These are phyloP conservation scores for Geoglossum glabrum DNA, from an alignment of 495 filamentous ascomycete species.

Conservation along the genomic window DNA sequence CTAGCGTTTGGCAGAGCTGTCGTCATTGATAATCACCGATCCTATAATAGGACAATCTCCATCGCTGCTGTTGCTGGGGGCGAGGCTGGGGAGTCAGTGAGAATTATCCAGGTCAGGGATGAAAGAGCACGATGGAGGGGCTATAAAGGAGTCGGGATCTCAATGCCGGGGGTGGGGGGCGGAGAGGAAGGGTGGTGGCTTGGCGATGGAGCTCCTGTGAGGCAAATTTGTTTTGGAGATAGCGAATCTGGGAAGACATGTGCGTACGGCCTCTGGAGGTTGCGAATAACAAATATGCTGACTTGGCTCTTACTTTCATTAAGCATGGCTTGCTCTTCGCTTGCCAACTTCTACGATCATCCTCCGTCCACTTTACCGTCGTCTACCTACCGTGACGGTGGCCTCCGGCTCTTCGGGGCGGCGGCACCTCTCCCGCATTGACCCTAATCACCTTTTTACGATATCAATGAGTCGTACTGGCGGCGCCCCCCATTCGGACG, in stretches of 20 bases:
- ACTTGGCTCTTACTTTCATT: constrained; percentile 7
- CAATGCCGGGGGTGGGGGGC: constrained; percentile 13
- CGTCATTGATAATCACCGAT: constrained; percentile 9
- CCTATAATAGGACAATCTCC: constrained; percentile 3
- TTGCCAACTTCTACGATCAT: constrained; percentile 33
- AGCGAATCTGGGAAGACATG: constrained; percentile 19
- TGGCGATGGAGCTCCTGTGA: constrained; percentile 36
- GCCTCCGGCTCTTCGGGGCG: not conserved
- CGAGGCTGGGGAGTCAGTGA: constrained; percentile 29
- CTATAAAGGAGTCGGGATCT: constrained; percentile 18
- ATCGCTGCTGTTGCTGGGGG: constrained; percentile 31
- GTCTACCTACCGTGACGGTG: constrained; percentile 6
- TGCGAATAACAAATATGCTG: not conserved
- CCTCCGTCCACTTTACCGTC: constrained; percentile 34
- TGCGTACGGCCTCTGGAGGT: constrained; percentile 4
- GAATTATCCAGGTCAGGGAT: constrained; percentile 22
- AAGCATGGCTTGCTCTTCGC: constrained; percentile 43
- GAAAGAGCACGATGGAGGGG: constrained; percentile 27
- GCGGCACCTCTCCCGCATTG: constrained; percentile 30
- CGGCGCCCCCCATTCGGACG: constrained; percentile 42
- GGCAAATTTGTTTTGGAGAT: constrained; percentile 41
- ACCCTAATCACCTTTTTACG: constrained; percentile 38
- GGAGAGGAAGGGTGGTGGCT: constrained; percentile 33
- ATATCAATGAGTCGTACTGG: constrained; percentile 33
- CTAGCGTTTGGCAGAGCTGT: constrained; percentile 15